These are phyloP conservation scores for Pichia insulana DNA, from an alignment of 805 yeast species.

Conservation along the genomic window DNA sequence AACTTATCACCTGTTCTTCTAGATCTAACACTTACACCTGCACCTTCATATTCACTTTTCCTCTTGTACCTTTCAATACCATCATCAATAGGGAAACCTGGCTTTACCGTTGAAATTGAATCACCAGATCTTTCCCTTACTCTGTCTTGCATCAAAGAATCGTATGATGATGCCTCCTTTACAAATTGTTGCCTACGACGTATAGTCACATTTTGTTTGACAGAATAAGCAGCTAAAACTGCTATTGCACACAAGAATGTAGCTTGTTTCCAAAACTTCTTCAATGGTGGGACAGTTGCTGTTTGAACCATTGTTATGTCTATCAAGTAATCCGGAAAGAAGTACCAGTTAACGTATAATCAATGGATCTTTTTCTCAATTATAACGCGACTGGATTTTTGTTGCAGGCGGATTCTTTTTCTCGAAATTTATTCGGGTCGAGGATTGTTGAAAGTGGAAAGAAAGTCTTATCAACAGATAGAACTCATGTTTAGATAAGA, in stretches of 20 bases:
- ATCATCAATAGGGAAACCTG: conserved; percentile 28
- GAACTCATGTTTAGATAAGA: no score
- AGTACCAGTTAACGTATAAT: no score
- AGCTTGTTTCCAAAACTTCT: conserved; percentile 27
- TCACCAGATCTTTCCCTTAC: conserved; percentile 14
- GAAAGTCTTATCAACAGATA: no score
- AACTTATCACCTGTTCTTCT: conserved; percentile 31
- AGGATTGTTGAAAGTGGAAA: no score
- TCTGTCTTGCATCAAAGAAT: conserved; percentile 21
- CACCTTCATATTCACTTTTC: conserved; percentile 60
- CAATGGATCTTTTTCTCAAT: no score
- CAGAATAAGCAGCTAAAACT: conserved; percentile 27
- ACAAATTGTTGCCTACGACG: conserved; percentile 28
- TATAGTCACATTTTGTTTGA: conserved; percentile 28
- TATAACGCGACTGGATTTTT: no score
- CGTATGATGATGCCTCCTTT: conserved; percentile 28
- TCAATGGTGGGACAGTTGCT: conserved; percentile 20
- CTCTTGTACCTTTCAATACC: conserved; percentile 35
- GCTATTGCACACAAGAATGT: conserved; percentile 23
- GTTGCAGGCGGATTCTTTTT: no score
- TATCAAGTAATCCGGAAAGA: no score
- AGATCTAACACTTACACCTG: conserved; percentile 52
- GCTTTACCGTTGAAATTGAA: conserved; percentile 22
- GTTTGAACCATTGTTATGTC: not conserved
- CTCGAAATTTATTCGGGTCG: no score